Evolutionary conservation across 257 asterid species (phyloP).

Genomic region (Rehmannia glutinosa): DNA sequence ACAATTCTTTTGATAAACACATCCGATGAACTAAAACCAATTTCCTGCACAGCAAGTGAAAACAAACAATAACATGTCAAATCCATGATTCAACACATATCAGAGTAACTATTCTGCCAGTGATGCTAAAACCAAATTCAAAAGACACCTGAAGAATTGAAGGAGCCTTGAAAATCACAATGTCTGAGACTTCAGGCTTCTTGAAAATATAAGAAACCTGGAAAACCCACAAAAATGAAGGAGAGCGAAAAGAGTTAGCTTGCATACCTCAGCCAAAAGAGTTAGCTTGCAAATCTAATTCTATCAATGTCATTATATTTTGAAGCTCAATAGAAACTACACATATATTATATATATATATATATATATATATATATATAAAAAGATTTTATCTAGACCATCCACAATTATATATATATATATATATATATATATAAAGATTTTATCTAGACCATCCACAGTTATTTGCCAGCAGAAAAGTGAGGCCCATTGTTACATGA

Average conservation of each 20-base stretch:
- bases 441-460: background rate
- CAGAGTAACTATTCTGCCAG: background rate
- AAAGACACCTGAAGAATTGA: conserved; percentile 65
- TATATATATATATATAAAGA: background rate
- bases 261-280: background rate
- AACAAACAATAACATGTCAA: conserved; percentile 6
- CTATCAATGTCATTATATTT: background rate
- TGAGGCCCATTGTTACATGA: background rate
- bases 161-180: conserved; percentile 90
- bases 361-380: too few relatives aligned
- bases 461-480: background rate
- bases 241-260: conserved; percentile 1
- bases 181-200: conserved; percentile 77
- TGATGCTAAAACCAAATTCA: background rate
- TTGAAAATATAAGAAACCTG: conserved; percentile 88
- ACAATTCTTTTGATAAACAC: conserved; percentile 90
- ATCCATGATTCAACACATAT: background rate
- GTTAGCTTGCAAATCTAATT: background rate
- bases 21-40: conserved; percentile 67
- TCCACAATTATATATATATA: background rate
- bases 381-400: background rate
- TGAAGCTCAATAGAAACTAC: conserved; percentile 3
- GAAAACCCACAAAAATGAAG: conserved; percentile 10
- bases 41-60: conserved; percentile 41
- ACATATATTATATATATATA: background rate